Evolutionary conservation across 2,329 filamentous ascomycete species (phyloP).

Genomic region (Trichoderma cornu-damae): DNA sequence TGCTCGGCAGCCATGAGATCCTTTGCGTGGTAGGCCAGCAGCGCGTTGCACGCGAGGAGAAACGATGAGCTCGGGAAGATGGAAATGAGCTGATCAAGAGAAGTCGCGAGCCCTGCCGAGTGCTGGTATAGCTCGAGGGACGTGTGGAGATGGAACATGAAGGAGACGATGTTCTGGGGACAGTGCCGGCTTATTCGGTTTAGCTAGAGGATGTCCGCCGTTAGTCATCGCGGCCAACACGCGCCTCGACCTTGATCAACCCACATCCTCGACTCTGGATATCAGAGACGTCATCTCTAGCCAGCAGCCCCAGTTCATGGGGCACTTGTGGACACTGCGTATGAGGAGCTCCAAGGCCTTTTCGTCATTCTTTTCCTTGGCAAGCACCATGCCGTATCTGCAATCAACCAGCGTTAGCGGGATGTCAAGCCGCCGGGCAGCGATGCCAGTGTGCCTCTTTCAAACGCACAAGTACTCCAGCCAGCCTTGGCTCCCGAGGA

Average conservation of each 20-base stretch:
- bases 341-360: slow-evolving; percentile 83
- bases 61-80: slow-evolving; percentile 89
- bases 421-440: not conserved
- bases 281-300: slow-evolving; percentile 81
- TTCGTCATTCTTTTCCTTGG: slow-evolving; percentile 85
- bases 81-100: slow-evolving; percentile 68
- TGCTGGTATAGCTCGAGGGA: slow-evolving; percentile 90
- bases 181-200: slow-evolving; percentile 66
- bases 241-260: slow-evolving; percentile 28
- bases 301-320: slow-evolving; percentile 98
- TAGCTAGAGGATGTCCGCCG: slow-evolving; percentile 50
- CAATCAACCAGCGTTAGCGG: not conserved
- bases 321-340: slow-evolving; percentile 78
- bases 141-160: slow-evolving; percentile 88
- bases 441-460: not conserved
- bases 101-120: slow-evolving; percentile 66
- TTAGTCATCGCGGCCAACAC: slow-evolving; percentile 19
- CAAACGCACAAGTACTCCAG: slow-evolving; percentile 68
- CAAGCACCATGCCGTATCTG: slow-evolving; percentile 80
- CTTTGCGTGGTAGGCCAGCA: slow-evolving; percentile 87
- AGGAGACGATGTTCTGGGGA: slow-evolving; percentile 85
- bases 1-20: slow-evolving; percentile 64
- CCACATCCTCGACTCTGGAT: slow-evolving; percentile 72
- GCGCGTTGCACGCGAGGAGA: slow-evolving; percentile 79
- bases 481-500: slow-evolving; percentile 76